Conservation (phyloP, 768 basidiomycete species). For the Cubamyces lactineus region DNA sequence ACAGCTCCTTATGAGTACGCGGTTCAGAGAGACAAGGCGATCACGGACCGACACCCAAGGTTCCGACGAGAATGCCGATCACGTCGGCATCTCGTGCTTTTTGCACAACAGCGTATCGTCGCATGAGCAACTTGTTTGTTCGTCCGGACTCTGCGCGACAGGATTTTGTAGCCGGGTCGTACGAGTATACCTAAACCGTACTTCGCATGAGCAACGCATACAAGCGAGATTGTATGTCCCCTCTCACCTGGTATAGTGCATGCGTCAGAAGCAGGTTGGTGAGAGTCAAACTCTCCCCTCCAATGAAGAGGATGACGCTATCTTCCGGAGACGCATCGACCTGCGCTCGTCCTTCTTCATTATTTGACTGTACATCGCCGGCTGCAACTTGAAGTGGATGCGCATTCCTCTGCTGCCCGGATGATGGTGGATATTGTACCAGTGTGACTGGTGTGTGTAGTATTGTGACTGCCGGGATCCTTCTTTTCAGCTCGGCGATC, state of each 20-base stretch:
- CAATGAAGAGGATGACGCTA: slow-evolving; percentile 61
- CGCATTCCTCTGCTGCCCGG: background rate
- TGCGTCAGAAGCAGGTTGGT: slow-evolving; percentile 89
- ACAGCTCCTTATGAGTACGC: background rate
- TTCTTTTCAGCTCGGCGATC: slow-evolving; percentile 33
- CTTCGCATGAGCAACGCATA: background rate
- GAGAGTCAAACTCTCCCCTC: slow-evolving; percentile 76
- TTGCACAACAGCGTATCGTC: slow-evolving; percentile 85
- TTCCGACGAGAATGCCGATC: slow-evolving; percentile 93
- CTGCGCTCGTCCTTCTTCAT: background rate
- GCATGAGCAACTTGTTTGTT: slow-evolving; percentile 86
- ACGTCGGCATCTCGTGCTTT: slow-evolving; percentile 91
- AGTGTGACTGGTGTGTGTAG: slow-evolving; percentile 42
- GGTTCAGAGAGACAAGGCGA: slow-evolving; percentile 3
- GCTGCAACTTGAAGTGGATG: background rate
- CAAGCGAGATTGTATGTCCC: background rate
- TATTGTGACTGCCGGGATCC: slow-evolving; percentile 35
- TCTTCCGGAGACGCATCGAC: slow-evolving; percentile 28
- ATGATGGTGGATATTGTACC: slow-evolving; percentile 21
- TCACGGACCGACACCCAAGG: slow-evolving; percentile 81
- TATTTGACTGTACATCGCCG: background rate
- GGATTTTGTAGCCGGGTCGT: slow-evolving; percentile 58
- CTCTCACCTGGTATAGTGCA: slow-evolving; percentile 58
- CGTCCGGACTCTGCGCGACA: slow-evolving; percentile 61
- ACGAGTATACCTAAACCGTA: slow-evolving; percentile 66